Percentiles rank a stretch among this genome's conserved stretches.
phyloP scores from a whole-genome alignment of 306 rosid species.

The Citrullus colocynthis region DNA sequence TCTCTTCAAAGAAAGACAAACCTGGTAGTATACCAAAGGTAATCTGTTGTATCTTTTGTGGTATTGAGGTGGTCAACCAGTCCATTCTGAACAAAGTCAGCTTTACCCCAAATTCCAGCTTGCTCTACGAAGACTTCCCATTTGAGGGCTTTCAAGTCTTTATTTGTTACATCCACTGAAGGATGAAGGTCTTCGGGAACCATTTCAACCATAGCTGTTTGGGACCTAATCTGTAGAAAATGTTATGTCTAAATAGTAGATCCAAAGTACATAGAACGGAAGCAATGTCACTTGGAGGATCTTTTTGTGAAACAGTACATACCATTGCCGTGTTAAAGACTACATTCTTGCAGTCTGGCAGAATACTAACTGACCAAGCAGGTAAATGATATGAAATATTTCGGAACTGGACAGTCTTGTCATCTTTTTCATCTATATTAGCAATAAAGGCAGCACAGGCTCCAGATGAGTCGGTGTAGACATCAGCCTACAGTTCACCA shows the following conservation, averaged over 20 bases:
- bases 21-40: slow-evolving; percentile 91
- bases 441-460: slow-evolving; percentile 78
- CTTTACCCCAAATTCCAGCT: slow-evolving; percentile 70
- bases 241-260: slow-evolving; percentile 13
- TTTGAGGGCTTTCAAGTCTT: slow-evolving; percentile 30
- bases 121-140: slow-evolving; percentile 73
- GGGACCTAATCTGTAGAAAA: slow-evolving; percentile 58
- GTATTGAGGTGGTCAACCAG: slow-evolving; percentile 89
- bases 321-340: slow-evolving; percentile 86
- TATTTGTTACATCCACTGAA: slow-evolving; percentile 19
- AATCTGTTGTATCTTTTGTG: slow-evolving; percentile 86
- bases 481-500: slow-evolving; percentile 56
- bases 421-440: slow-evolving; percentile 65
- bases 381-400: slow-evolving; percentile 74
- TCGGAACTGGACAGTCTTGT: slow-evolving; percentile 54
- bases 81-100: slow-evolving; percentile 55
- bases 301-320: background rate
- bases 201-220: slow-evolving; percentile 51
- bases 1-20: slow-evolving; percentile 10
- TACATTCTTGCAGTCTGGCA: slow-evolving; percentile 88
- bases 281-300: background rate
- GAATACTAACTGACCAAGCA: slow-evolving; percentile 99
- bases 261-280: background rate
- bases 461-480: slow-evolving; percentile 68
- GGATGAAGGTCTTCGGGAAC: slow-evolving; percentile 44